Evolutionary conservation across 331 rosid species (phyloP).

Genomic region (Arachis monticola): DNA sequence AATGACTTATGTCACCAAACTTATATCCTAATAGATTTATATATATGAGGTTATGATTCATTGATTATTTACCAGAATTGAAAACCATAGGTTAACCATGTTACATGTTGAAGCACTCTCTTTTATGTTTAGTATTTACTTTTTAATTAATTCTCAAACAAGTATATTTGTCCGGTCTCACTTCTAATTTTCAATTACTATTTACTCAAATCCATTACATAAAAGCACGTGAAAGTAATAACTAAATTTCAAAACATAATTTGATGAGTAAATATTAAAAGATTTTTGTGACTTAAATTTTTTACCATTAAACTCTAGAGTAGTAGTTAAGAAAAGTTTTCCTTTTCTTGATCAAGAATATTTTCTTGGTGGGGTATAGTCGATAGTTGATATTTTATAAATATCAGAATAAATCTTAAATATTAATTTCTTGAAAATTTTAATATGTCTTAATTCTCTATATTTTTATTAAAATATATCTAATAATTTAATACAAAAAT

Average conservation of each 20-base stretch:
- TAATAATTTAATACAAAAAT: no score
- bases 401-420: neutral
- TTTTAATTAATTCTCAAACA: no score
- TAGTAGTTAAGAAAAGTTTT: neutral
- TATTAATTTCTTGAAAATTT: neutral
- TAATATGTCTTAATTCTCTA: no score
- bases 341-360: neutral
- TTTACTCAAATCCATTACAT: no score
- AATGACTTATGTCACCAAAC: conserved; percentile 16
- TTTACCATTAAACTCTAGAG: neutral
- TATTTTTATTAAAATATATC: no score
- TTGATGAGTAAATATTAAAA: neutral
- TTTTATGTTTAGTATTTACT: no score
- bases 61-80: neutral
- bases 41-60: neutral
- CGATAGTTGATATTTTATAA: neutral
- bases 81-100: conserved; percentile 3
- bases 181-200: no score
- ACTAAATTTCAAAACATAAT: neutral
- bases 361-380: neutral
- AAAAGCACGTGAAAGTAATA: no score
- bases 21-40: neutral
- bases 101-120: neutral
- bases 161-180: no score
- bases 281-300: neutral